phyloP scores from a whole-genome alignment of 345 rosid genomes.

The Syzygium aqueum region DNA sequence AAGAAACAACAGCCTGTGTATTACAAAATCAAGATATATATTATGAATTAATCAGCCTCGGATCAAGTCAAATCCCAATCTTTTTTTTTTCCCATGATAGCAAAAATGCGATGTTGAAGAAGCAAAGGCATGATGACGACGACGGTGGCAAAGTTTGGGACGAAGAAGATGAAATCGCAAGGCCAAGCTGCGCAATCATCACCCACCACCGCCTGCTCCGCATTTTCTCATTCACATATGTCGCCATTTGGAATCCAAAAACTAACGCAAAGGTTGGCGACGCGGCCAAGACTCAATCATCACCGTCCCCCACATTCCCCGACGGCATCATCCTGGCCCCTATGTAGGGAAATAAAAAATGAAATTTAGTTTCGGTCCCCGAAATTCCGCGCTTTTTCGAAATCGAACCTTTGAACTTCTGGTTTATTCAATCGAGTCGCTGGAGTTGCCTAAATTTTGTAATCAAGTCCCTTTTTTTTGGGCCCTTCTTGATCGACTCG shows the following conservation, averaged over 20 bases:
- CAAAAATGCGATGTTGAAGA: not conserved
- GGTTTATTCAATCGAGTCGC: not conserved
- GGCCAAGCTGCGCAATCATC: not conserved
- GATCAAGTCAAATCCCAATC: too few species aligned
- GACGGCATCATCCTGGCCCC: not conserved
- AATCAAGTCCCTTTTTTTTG: not conserved
- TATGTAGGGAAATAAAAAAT: not conserved
- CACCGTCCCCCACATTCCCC: not conserved
- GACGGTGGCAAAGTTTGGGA: not conserved
- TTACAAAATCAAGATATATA: not conserved
- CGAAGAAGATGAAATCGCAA: not conserved
- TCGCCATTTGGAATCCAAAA: not conserved
- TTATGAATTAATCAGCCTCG: too few species aligned
- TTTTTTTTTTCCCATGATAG: not conserved
- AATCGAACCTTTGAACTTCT: not conserved
- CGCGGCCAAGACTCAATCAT: not conserved
- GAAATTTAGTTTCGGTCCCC: not conserved
- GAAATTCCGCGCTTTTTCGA: not conserved
- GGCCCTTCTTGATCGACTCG: not conserved
- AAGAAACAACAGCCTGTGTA: not conserved
- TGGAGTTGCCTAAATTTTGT: not conserved
- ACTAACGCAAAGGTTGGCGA: not conserved
- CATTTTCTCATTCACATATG: not conserved
- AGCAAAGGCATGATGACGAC: not conserved
- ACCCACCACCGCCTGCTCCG: not conserved